Conservation (phyloP, 495 filamentous ascomycete species). For the Penicillium bovifimosum region DNA sequence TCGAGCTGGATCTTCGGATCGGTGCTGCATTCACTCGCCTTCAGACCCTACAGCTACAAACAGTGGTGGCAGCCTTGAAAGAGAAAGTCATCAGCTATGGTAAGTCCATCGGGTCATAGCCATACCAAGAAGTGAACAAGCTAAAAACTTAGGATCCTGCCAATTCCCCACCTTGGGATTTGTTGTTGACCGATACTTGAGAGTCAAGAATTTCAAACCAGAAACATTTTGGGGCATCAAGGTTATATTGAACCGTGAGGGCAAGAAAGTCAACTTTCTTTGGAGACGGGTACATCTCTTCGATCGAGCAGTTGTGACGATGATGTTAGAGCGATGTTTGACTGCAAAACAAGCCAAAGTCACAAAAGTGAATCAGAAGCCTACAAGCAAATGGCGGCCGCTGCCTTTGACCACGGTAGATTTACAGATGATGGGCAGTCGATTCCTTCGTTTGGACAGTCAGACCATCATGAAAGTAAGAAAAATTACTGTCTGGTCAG, state of each 20-base stretch:
- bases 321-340: slow-evolving; percentile 83
- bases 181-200: slow-evolving; percentile 91
- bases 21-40: slow-evolving; percentile 91
- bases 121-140: neutral
- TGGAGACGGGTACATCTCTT: slow-evolving; percentile 84
- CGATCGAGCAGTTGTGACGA: slow-evolving; percentile 72
- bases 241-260: slow-evolving; percentile 70
- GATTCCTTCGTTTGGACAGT: slow-evolving; percentile 78
- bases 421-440: slow-evolving; percentile 91
- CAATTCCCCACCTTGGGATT: slow-evolving; percentile 97
- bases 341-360: slow-evolving; percentile 72
- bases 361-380: slow-evolving; percentile 77
- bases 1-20: slow-evolving; percentile 88
- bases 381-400: slow-evolving; percentile 90
- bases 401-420: slow-evolving; percentile 95
- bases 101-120: slow-evolving; percentile 23
- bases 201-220: slow-evolving; percentile 86
- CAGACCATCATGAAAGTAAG: slow-evolving; percentile 74
- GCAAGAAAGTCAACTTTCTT: slow-evolving; percentile 74
- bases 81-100: slow-evolving; percentile 79
- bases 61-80: slow-evolving; percentile 56
- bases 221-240: slow-evolving; percentile 91
- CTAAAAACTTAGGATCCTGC: slow-evolving; percentile 67
- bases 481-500: neutral
- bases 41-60: slow-evolving; percentile 66